Conservation (phyloP, 192 early-diverging fungal species). For the Coemansia guatemalensis region DNA sequence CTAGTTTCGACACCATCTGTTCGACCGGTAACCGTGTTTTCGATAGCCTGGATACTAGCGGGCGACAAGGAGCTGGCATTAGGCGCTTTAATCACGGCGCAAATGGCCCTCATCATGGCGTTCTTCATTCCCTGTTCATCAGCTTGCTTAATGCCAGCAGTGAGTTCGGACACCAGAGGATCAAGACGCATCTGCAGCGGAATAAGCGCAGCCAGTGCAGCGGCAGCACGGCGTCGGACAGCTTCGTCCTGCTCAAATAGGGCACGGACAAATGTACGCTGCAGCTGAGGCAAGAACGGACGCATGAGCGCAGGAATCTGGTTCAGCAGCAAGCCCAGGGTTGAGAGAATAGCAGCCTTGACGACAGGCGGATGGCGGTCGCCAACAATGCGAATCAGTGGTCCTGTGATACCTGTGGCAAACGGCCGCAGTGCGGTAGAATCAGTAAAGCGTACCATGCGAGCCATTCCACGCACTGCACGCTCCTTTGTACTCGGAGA, state of each 20-base stretch:
- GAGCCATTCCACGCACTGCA: slow-evolving; percentile 83
- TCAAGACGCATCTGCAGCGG: slow-evolving; percentile 47
- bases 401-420: slow-evolving; percentile 95
- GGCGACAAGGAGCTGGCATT: slow-evolving; percentile 28
- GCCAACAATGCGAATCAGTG: slow-evolving; percentile 95
- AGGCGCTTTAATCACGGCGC: slow-evolving; percentile 32
- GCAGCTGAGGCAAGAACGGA: slow-evolving; percentile 97
- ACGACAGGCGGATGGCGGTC: slow-evolving; percentile 90
- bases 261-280: slow-evolving; percentile 93
- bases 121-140: slow-evolving; percentile 31
- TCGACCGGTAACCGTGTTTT: slow-evolving; percentile 18
- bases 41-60: slow-evolving; percentile 34
- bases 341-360: slow-evolving; percentile 89
- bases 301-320: slow-evolving; percentile 89
- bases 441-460: slow-evolving; percentile 57
- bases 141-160: slow-evolving; percentile 25
- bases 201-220: slow-evolving; percentile 64
- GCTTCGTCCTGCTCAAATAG: slow-evolving; percentile 71
- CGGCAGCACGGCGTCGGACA: slow-evolving; percentile 81
- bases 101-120: slow-evolving; percentile 36
- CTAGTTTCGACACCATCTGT: slow-evolving; percentile 1
- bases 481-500: slow-evolving; percentile 80
- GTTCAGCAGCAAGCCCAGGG: slow-evolving; percentile 74
- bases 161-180: slow-evolving; percentile 42
- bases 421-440: slow-evolving; percentile 79